phyloP scores from a whole-genome alignment of 345 rosid genomes.

The Mercurialis annua region DNA sequence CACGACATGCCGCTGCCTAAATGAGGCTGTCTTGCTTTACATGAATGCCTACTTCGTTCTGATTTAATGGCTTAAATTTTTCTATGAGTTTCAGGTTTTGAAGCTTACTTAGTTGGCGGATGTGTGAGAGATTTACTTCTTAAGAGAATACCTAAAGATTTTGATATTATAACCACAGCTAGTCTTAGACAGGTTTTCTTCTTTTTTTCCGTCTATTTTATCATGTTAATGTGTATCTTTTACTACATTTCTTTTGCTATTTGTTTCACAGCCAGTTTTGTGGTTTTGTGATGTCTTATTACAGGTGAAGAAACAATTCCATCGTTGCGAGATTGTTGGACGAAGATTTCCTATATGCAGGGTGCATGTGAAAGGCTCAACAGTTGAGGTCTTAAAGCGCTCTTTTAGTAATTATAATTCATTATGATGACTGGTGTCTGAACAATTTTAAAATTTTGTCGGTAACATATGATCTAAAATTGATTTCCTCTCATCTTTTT shows the following conservation, averaged over 20 bases:
- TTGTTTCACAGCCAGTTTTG: not conserved
- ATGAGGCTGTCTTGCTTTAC: too few relatives aligned
- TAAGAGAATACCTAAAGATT: constrained; percentile 76
- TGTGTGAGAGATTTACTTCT: constrained; percentile 90
- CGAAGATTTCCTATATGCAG: constrained; percentile 74
- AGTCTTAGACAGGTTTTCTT: constrained; percentile 57
- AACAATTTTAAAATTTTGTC: not conserved
- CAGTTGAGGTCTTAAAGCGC: constrained; percentile 61
- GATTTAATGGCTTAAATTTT: not conserved
- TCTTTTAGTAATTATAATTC: not conserved
- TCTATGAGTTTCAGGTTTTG: constrained; percentile 47
- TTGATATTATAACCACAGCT: constrained; percentile 92
- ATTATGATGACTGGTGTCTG: not conserved
- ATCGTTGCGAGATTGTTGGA: constrained; percentile 59
- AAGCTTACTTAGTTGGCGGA: constrained; percentile 90
- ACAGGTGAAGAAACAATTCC: constrained; percentile 56
- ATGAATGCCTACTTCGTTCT: constrained; percentile 1
- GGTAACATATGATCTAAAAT: not conserved
- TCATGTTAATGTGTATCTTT: not conserved
- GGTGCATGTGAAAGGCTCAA: constrained; percentile 52
- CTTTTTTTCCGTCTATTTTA: not conserved
- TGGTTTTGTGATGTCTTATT: constrained; percentile 11
- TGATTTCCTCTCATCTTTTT: not conserved
- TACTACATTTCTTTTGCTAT: not conserved
- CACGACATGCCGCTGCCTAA: too few relatives aligned